A percentile compares a stretch with the other conserved stretches of the same genome.
phyloP scores from a whole-genome alignment of 2,329 filamentous ascomycete genomes.

The Colletotrichum magnum region DNA sequence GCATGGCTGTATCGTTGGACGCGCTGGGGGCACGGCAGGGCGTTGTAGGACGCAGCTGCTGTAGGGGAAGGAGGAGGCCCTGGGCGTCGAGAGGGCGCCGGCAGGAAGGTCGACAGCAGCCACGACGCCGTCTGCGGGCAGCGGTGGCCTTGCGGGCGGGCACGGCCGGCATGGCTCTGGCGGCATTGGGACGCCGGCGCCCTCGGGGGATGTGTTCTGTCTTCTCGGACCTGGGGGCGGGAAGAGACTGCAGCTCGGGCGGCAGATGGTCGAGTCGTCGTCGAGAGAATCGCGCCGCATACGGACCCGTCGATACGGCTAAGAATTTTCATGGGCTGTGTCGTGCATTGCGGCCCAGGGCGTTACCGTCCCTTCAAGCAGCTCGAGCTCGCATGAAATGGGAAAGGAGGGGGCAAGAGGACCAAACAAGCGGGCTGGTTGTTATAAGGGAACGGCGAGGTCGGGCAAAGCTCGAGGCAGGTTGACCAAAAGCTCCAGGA shows the following conservation, averaged over 20 bases:
- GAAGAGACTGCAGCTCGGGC: constrained; percentile 33
- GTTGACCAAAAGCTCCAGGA: constrained; percentile 31
- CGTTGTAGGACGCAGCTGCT: not conserved
- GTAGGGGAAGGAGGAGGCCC: constrained; percentile 28
- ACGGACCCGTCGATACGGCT: constrained; percentile 73
- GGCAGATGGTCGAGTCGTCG: constrained; percentile 58
- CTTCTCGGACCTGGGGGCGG: constrained; percentile 27
- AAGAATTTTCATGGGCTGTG: constrained; percentile 71
- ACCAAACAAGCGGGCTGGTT: not conserved
- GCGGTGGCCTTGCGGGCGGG: constrained; percentile 11
- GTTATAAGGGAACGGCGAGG: constrained; percentile 1
- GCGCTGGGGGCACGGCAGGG: constrained; percentile 8
- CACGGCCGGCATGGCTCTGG: not conserved
- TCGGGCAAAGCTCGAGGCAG: constrained; percentile 27
- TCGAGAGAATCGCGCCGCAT: constrained; percentile 68
- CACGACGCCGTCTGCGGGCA: constrained; percentile 55
- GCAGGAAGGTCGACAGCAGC: constrained; percentile 59
- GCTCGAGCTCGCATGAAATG: constrained; percentile 3
- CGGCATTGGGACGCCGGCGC: constrained; percentile 30
- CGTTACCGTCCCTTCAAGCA: constrained; percentile 38
- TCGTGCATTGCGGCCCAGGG: constrained; percentile 58
- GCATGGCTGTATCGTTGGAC: constrained; percentile 30
- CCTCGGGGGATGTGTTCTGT: constrained; percentile 27
- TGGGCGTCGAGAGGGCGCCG: constrained; percentile 44
- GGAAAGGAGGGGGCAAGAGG: not conserved